phyloP scores from a whole-genome alignment of 805 yeast species.

The Wickerhamomyces xylosicus region DNA sequence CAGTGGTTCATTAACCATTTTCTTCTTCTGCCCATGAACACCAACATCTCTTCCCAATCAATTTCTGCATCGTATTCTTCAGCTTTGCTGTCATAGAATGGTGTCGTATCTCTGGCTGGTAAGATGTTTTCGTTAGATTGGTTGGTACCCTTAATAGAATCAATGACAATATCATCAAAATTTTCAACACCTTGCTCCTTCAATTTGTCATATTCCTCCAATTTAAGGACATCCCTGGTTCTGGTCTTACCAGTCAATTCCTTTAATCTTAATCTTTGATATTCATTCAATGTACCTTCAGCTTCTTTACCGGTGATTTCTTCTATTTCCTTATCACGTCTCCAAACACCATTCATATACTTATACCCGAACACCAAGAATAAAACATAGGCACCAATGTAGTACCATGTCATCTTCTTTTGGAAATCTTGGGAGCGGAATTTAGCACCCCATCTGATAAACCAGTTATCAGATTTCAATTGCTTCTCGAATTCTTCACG shows the following conservation, averaged over 20 bases:
- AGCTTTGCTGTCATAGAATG: slow-evolving; percentile 70
- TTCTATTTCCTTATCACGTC: slow-evolving; percentile 52
- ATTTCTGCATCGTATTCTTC: slow-evolving; percentile 72
- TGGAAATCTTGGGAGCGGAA: slow-evolving; percentile 47
- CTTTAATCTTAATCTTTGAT: slow-evolving; percentile 52
- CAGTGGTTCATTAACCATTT: slow-evolving; percentile 72
- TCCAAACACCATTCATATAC: slow-evolving; percentile 57
- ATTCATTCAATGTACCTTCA: slow-evolving; percentile 35
- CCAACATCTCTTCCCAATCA: slow-evolving; percentile 38
- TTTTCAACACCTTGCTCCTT: slow-evolving; percentile 23
- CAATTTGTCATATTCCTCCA: slow-evolving; percentile 49
- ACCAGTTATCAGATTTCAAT: slow-evolving; percentile 24
- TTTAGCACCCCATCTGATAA: slow-evolving; percentile 42
- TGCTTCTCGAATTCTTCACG: slow-evolving; percentile 23
- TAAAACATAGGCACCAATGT: slow-evolving; percentile 47
- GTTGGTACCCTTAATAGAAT: slow-evolving; percentile 21
- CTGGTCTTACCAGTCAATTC: slow-evolving; percentile 50
- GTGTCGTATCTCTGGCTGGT: slow-evolving; percentile 73
- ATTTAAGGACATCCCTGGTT: slow-evolving; percentile 52
- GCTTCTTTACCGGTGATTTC: slow-evolving; percentile 28
- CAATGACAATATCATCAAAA: slow-evolving; percentile 22
- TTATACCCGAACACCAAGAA: slow-evolving; percentile 49
- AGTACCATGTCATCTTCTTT: slow-evolving; percentile 51
- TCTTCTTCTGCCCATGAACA: slow-evolving; percentile 47
- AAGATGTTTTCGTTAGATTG: slow-evolving; percentile 32